These are phyloP conservation scores for Fraxinus greggii DNA, from an alignment of 305 asterid genomes.

Conservation along the genomic window DNA sequence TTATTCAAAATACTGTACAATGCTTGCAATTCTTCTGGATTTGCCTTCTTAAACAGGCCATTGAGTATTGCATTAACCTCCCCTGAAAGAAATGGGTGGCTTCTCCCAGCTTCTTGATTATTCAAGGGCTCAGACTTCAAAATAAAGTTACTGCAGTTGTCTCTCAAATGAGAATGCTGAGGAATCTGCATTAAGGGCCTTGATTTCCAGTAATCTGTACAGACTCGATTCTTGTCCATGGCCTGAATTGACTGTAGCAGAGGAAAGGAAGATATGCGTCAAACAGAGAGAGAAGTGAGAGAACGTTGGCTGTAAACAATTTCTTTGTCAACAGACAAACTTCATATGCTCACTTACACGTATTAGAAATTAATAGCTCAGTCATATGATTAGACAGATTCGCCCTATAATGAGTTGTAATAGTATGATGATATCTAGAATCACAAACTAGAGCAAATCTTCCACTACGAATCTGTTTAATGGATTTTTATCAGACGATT, in stretches of 20 bases:
- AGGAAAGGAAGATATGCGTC: slow-evolving; percentile 3
- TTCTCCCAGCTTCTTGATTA: slow-evolving; percentile 30
- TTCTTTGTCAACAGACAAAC: background rate
- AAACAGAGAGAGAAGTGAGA: background rate
- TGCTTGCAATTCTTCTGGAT: slow-evolving; percentile 50
- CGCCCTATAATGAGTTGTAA: background rate
- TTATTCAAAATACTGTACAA: slow-evolving; percentile 38
- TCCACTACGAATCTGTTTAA: background rate
- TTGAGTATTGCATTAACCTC: slow-evolving; percentile 38
- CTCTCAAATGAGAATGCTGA: slow-evolving; percentile 33
- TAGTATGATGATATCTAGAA: background rate
- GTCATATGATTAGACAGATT: background rate
- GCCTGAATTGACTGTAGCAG: slow-evolving; percentile 65
- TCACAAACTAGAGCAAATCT: background rate
- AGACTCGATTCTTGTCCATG: slow-evolving; percentile 63
- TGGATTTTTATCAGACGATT: background rate
- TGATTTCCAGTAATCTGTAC: slow-evolving; percentile 78
- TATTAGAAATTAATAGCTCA: background rate
- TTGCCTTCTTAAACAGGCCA: slow-evolving; percentile 72
- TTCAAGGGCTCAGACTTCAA: slow-evolving; percentile 39
- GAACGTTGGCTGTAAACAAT: background rate
- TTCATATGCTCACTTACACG: background rate
- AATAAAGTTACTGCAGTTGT: slow-evolving; percentile 21
- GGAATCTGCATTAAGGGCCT: slow-evolving; percentile 64
- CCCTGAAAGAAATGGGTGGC: slow-evolving; percentile 7